Evolutionary conservation across 2,329 filamentous ascomycete species (phyloP), one percentile per base, ranked within the genome.

Genomic region (Fusarium penzigii): DNA sequence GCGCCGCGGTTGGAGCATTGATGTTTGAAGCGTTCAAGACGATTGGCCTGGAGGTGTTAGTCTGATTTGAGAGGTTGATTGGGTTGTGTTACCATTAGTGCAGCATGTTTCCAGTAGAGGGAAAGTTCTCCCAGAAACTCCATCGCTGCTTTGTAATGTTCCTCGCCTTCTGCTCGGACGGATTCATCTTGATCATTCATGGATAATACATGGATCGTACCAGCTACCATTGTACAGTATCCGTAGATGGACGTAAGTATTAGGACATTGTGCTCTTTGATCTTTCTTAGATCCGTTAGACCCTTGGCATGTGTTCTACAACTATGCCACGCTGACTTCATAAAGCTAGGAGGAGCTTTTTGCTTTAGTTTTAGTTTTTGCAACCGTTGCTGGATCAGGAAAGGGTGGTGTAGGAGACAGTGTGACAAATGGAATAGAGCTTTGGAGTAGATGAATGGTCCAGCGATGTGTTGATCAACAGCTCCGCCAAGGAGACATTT

Each of bases 361-460:
- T 45, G 43, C 32, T n/a, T n/a, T n/a, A n/a, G n/a, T n/a, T 45
- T 45, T 4, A 45, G 43, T 17, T 45, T 17, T 17, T 45, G 32
- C 17, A 48, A 17, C 5, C 46, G 46, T 8, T 48, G 46, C 8
- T 43, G 46, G 25, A 44, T 39, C 17, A 48, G 40, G 17, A 48
- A 48, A 5, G 46, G 46, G n/a, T 48, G 40, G 16, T 48, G 29
- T 6, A 48, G 20, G 3, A 48, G 40, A 16, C 46, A 48, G 13
- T 48, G 46, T 11, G 40, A 43, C 3, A 48, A 40, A n/a, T 48
- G 40, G 40, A 43, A 48, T 9, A 48, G 39, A 6, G 46, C 46
- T 5, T 48, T 42, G 8, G 46, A 43, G 40, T 42, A 43, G 13
- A 43, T 43, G 17, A 48, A 43, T 7, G 46, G 25, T 4, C 46